Evolutionary conservation across 2,329 filamentous ascomycete genomes (phyloP).

Genomic region (Ciborinia camelliae): DNA sequence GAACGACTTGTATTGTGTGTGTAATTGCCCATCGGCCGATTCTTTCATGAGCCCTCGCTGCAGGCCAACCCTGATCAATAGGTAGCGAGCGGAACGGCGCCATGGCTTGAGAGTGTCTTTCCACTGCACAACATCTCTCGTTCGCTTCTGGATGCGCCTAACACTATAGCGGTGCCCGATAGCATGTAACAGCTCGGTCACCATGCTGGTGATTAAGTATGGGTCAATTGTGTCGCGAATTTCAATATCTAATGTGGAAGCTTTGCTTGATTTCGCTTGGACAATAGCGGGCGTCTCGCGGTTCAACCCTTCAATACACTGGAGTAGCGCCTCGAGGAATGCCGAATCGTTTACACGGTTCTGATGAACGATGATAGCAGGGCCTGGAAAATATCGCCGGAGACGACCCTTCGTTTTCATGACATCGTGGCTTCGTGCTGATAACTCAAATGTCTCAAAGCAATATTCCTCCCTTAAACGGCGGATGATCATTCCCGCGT

Average conservation of each 20-base stretch:
- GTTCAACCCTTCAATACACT: constrained; percentile 23
- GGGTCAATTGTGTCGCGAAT: constrained; percentile 49
- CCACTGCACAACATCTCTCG: constrained; percentile 53
- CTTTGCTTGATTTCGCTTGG: constrained; percentile 16
- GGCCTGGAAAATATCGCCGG: constrained; percentile 45
- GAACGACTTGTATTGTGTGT: constrained; percentile 47
- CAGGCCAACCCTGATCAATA: constrained; percentile 51
- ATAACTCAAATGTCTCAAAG: constrained; percentile 48
- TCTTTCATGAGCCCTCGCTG: constrained; percentile 36
- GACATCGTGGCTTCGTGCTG: constrained; percentile 41
- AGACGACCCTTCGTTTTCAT: constrained; percentile 42
- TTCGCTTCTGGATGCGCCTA: constrained; percentile 47
- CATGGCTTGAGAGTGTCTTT: constrained; percentile 41
- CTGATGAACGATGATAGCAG: constrained; percentile 24
- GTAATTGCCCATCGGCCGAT: not conserved
- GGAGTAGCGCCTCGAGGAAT: constrained; percentile 27
- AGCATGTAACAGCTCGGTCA: constrained; percentile 44
- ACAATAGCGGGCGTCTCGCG: constrained; percentile 19
- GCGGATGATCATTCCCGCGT: constrained; percentile 45
- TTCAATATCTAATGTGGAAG: constrained; percentile 42
- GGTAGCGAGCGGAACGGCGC: constrained; percentile 52
- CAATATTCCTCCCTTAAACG: constrained; percentile 19
- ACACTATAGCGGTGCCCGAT: constrained; percentile 37
- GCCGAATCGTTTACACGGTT: not conserved
- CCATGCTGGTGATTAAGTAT: constrained; percentile 49